Base-by-base conservation (phyloP, 768 basidiomycete species). In the Boletus rubescentipes region DNA sequence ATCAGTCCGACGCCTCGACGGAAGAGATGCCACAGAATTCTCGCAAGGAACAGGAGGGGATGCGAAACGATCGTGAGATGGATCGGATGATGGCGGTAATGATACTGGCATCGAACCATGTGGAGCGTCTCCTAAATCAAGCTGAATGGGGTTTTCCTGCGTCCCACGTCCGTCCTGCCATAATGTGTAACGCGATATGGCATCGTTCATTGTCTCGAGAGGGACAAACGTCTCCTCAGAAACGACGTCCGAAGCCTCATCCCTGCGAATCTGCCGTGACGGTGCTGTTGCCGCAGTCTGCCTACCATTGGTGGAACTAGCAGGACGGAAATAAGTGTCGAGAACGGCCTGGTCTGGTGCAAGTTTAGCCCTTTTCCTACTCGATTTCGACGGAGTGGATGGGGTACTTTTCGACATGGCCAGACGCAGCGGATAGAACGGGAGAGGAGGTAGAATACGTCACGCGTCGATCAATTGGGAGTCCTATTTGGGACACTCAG, bases 141-240 rank as follows among this genome's bases (percentile, higher is more conserved):
- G 52, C 53, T 48, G 39, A 53, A 65, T 68, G 41, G 65, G 65
- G 60, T 60, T 53, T 55, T 62, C 60, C 43, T 23, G 57, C 0
- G 63, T 68, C 21, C 65, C 65, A 51, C 60, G 63, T 55, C 66
- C 66, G 54, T 51, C 37, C 38, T 65, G 62, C 57, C 53, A 62
- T 60, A 46, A 59, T 15, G 23, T 31, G 45, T 53, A 53, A 9
- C 30, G 31, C 11, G 45, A 34, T 39, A 30, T 34, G 15, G 40
- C 12, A 41, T 35, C 30, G 21, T 43, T 40, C 23, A 34, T 44
- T 41, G 54, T 41, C 16, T 53, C 60, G 15, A 34, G 50, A 46
- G 63, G 35, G 51, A 60, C 10, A 59, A 57, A 26, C 14, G 54
- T 35, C 12, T 51, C 15, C 31, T 59, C 66, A 26, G 57, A 67